Percentiles rank a stretch among this genome's conserved stretches.
Conservation (phyloP, 192 early-diverging fungal genomes). For the Neocallimastix lanati region DNA sequence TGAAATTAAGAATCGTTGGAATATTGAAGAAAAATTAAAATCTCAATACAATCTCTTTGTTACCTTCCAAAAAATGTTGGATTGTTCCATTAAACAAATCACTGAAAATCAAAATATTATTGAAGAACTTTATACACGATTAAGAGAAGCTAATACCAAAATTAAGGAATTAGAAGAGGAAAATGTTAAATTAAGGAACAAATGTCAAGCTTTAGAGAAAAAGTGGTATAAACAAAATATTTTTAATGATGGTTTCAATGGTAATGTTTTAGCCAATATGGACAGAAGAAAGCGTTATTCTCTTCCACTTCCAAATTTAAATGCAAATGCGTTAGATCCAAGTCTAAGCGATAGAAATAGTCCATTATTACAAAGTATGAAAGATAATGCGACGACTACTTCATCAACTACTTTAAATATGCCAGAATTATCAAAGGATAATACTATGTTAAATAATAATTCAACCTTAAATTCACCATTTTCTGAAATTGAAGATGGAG, state of each 20-base stretch:
- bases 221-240: not conserved
- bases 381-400: too few relatives aligned
- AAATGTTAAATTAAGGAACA: not conserved
- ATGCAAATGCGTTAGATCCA: not conserved
- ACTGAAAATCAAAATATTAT: not conserved
- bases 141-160: not conserved
- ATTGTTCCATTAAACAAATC: not conserved
- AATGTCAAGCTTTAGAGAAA: not conserved
- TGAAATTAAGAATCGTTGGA: not conserved
- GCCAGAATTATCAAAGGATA: not conserved
- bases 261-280: not conserved
- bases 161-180: not conserved
- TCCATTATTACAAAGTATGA: too few relatives aligned
- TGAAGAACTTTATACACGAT: not conserved
- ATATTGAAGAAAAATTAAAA: not conserved
- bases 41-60: not conserved
- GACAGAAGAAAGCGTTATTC: not conserved
- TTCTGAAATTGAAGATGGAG: not conserved
- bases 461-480: too few relatives aligned
- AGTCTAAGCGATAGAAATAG: not conserved
- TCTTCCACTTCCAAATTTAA: not conserved
- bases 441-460: not conserved
- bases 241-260: not conserved
- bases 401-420: not conserved
- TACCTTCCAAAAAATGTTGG: not conserved